Conservation (phyloP, 805 yeast genomes). For the Metschnikowia henanensis region DNA sequence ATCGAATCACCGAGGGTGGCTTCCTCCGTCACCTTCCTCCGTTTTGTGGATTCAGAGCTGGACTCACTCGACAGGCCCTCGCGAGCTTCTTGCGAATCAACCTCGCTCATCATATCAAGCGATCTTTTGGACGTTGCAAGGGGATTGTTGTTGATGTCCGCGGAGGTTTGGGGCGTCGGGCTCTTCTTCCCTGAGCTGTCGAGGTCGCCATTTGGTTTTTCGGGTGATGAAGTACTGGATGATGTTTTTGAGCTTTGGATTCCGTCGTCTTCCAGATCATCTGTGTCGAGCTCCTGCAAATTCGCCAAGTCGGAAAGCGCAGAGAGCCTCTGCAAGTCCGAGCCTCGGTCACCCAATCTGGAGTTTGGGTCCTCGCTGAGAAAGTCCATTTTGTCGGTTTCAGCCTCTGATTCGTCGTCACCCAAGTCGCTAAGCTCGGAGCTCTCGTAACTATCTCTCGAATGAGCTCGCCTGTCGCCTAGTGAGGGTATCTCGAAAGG, state of each 20-base stretch:
- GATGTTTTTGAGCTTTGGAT: not conserved
- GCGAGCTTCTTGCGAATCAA: constrained; percentile 8
- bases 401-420: constrained; percentile 79
- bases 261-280: constrained; percentile 23
- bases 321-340: constrained; percentile 41
- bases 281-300: constrained; percentile 38
- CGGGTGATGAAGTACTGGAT: not conserved
- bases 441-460: constrained; percentile 35
- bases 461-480: constrained; percentile 10
- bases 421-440: constrained; percentile 52
- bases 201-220: not conserved
- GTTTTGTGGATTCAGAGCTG: not conserved
- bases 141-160: not conserved
- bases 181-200: not conserved
- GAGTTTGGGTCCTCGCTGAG: constrained; percentile 33
- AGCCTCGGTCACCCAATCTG: constrained; percentile 22
- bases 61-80: not conserved
- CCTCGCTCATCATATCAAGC: constrained; percentile 11
- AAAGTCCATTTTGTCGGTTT: constrained; percentile 81
- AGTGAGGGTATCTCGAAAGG: constrained; percentile 28
- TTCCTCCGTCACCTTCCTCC: constrained; percentile 1
- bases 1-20: not conserved
- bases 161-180: not conserved
- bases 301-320: constrained; percentile 44
- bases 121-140: not conserved